Percentiles rank a stretch among this genome's conserved stretches.
Evolutionary conservation across 2,329 filamentous ascomycete genomes (phyloP).

Genomic region (Colletotrichum karsti): DNA sequence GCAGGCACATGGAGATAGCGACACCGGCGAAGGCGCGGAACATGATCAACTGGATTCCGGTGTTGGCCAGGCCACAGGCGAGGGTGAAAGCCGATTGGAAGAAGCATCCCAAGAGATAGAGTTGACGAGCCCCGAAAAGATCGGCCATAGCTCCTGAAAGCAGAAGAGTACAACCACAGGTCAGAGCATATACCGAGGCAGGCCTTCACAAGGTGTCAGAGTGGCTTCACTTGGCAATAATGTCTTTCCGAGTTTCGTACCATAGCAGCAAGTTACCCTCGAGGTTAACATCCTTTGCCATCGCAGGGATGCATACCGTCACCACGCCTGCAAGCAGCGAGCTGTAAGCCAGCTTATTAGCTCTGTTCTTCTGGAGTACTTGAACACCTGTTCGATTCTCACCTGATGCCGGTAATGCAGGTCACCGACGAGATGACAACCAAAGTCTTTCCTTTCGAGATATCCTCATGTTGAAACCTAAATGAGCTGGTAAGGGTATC

Average conservation of each 20-base stretch:
- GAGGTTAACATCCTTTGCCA: constrained; percentile 12
- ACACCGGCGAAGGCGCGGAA: constrained; percentile 28
- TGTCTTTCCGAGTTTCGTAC: background rate
- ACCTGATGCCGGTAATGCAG: constrained; percentile 9
- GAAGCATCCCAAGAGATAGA: constrained; percentile 26
- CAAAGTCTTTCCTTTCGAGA: constrained; percentile 9
- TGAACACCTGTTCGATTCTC: too few relatives aligned
- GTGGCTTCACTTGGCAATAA: background rate
- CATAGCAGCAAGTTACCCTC: constrained; percentile 1
- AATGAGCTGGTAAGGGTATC: too few relatives aligned
- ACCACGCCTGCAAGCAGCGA: constrained; percentile 14
- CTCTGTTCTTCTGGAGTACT: too few relatives aligned
- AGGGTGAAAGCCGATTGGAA: constrained; percentile 21
- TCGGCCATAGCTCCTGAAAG: constrained; percentile 24
- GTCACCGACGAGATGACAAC: constrained; percentile 22
- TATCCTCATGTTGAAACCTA: constrained; percentile 1
- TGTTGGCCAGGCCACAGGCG: constrained; percentile 19
- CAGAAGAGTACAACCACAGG: constrained; percentile 9
- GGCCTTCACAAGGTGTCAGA: constrained; percentile 5
- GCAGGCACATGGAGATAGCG: constrained; percentile 27
- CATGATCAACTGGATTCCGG: constrained; percentile 22
- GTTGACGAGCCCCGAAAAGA: constrained; percentile 21
- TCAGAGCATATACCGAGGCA: constrained; percentile 18
- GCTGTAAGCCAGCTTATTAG: too few relatives aligned
- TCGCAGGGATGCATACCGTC: constrained; percentile 18